Conservation (phyloP, 1,284 basidiomycete species). For the Heimioporus retisporus region DNA sequence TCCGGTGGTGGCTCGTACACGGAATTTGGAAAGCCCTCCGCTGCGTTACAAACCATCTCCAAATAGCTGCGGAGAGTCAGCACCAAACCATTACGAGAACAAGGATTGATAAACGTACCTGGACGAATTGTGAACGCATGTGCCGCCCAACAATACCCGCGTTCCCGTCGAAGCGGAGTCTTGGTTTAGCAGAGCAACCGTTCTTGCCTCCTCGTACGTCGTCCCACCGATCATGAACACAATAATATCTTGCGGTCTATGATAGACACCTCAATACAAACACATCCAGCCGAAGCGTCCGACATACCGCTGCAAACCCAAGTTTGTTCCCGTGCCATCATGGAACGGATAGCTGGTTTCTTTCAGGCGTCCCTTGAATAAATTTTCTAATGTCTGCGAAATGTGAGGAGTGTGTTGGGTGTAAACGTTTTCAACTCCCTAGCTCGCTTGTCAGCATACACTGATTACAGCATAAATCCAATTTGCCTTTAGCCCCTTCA, state of each 20-base stretch:
- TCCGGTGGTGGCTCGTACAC: conserved; percentile 80
- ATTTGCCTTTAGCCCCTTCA: conserved; percentile 93
- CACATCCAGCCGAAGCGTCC: neutral
- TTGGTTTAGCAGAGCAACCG: conserved; percentile 88
- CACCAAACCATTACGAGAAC: neutral
- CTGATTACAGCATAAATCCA: neutral
- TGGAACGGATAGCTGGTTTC: conserved; percentile 95
- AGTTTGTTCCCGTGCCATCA: conserved; percentile 75
- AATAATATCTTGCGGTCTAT: conserved; percentile 94
- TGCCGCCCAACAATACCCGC: conserved; percentile 90
- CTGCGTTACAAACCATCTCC: conserved; percentile 78
- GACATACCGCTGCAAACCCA: conserved; percentile 72
- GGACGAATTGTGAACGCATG: conserved; percentile 92
- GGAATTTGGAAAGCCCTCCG: conserved; percentile 67
- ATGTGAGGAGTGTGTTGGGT: conserved; percentile 98
- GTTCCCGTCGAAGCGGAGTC: conserved; percentile 70
- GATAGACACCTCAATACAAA: conserved; percentile 6
- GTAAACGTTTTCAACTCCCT: conserved; percentile 99
- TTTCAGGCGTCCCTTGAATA: conserved; percentile 89
- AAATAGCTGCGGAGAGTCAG: conserved; percentile 64
- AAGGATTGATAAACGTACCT: conserved; percentile 61
- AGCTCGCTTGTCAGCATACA: conserved; percentile 10
- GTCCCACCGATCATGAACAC: conserved; percentile 96
- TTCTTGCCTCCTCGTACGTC: conserved; percentile 93
- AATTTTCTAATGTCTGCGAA: conserved; percentile 90